Conservation (phyloP, 306 rosid genomes). For the Corylus americana region DNA sequence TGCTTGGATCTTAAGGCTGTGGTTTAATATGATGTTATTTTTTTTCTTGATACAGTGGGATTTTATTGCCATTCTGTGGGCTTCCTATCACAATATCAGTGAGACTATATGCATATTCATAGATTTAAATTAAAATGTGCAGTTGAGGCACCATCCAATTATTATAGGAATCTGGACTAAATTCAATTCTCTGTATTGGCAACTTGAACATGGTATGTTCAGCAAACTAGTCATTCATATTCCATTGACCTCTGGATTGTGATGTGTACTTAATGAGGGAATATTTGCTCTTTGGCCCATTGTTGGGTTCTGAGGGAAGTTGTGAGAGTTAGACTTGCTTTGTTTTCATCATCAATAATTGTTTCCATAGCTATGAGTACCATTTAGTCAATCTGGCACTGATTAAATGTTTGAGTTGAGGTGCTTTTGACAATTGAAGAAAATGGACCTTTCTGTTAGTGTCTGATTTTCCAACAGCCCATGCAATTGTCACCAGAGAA, state of each 20-base stretch:
- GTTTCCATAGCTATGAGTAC: constrained; percentile 2
- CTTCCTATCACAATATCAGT: background rate
- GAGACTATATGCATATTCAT: background rate
- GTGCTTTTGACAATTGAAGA: constrained; percentile 26
- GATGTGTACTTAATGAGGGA: constrained; percentile 7
- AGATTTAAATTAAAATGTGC: background rate
- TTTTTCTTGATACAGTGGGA: background rate
- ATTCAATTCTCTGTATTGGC: constrained; percentile 2
- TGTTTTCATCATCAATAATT: constrained; percentile 14
- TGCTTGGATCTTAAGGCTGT: background rate
- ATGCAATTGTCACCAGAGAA: constrained; percentile 12
- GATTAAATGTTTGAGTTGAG: constrained; percentile 29
- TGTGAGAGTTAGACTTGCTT: constrained; percentile 16
- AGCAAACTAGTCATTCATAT: constrained; percentile 9
- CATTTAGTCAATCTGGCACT: constrained; percentile 31
- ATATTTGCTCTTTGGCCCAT: constrained; percentile 20
- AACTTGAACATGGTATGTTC: constrained; percentile 11
- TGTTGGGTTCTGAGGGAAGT: background rate
- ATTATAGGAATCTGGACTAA: constrained; percentile 30
- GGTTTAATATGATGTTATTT: background rate
- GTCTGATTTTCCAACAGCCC: constrained; percentile 27
- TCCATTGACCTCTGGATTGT: constrained; percentile 16
- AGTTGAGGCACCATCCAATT: constrained; percentile 16
- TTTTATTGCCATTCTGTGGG: background rate
- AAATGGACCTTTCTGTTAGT: constrained; percentile 7